Base-by-base conservation (phyloP, 2,329 filamentous ascomycete genomes). In the Iodosphaeria phyllophila region DNA sequence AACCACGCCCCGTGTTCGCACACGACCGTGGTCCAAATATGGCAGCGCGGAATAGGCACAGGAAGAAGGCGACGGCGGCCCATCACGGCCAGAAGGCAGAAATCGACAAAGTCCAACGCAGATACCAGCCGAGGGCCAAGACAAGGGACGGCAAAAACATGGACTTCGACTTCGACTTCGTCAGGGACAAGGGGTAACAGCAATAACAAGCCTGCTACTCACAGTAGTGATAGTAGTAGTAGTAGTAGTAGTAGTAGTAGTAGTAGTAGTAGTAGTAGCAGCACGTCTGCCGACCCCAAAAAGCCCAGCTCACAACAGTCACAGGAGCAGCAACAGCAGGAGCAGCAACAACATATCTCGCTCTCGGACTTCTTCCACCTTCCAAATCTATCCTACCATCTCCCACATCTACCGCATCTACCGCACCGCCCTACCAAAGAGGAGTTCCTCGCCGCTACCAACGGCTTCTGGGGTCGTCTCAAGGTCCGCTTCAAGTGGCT, bases 401-500 rank as follows among this genome's bases (percentile, higher is more conserved):
- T 31, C 8, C 25, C 25, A 16, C 28, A 24, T 21, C 41, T 75
- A 28, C 66, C 73, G 13, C 75, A 78, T 38, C 67, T 83, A 47
- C 69, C 75, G n/a, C 82, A 93, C 53, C 65, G 84, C 12, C 86
- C 89, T 5, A 86, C 75, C 6, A 93, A 92, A 44, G 84, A 93
- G 45, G 89, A 98, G 48, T 62, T 98, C 15, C 59, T 98, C 18
- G 76, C 79, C 12, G 86, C 89, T 4, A 83, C 89, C 18, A 93
- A 73, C 13, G 84, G 84, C 2, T 93, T 95, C 47, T 89, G 82
- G 73, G 75, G 91, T 33, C 69, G 89, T 24, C 51, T 93, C 22
- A 82, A 76, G 42, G 78, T 95, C 13, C 75, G 83, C 20, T 91
- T 95, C 56, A 98, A 98, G 51, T 98, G 89, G 89, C 74, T 89